phyloP scores from a whole-genome alignment of 139 green algal genomes.

The Haematococcus lacustris region DNA sequence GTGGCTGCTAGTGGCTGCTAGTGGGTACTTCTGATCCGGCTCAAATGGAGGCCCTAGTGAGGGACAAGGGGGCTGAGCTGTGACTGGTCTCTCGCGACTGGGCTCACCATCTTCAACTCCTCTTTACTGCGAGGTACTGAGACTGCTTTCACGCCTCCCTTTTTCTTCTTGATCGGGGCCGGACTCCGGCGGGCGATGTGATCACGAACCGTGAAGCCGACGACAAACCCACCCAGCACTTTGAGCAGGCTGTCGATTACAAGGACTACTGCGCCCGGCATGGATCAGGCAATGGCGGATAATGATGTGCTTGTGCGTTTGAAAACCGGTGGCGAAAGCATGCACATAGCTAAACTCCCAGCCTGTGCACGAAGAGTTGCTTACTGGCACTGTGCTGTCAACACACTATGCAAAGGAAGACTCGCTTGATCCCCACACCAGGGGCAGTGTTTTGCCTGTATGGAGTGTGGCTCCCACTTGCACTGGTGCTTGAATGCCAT shows the following conservation, averaged over 20 bases:
- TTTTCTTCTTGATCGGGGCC: not conserved
- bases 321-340: too few species aligned
- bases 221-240: slow-evolving; percentile 15
- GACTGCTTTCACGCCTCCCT: not conserved
- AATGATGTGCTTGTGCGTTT: too few species aligned
- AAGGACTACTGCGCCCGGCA: not conserved
- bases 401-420: too few species aligned
- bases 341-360: too few species aligned
- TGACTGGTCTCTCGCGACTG: not conserved
- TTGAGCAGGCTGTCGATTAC: slow-evolving; percentile 24
- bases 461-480: too few species aligned
- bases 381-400: too few species aligned
- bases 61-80: not conserved
- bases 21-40: not conserved
- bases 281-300: too few species aligned
- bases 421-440: too few species aligned
- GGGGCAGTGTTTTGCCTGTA: too few species aligned
- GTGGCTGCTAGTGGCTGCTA: too few species aligned
- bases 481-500: too few species aligned
- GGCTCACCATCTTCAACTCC: slow-evolving; percentile 41
- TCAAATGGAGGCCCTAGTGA: not conserved
- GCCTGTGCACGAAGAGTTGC: too few species aligned
- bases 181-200: not conserved
- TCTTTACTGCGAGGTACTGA: slow-evolving; percentile 11
- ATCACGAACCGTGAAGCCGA: slow-evolving; percentile 16